phyloP scores from a whole-genome alignment of 495 filamentous ascomycete species.

The Neurospora intermedia region DNA sequence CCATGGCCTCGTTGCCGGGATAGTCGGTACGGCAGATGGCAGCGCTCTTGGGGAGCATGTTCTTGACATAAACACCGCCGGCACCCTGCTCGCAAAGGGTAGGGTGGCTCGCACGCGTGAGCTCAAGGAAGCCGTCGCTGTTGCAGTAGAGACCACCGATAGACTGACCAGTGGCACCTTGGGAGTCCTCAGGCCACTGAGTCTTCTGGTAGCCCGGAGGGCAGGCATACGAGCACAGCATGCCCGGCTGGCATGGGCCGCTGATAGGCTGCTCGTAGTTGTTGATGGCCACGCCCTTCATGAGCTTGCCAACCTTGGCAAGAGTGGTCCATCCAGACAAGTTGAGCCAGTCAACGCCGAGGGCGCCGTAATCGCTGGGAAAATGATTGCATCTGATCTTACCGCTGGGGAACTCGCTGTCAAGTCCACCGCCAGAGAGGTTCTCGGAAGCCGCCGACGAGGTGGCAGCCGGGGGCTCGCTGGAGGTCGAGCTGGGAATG shows the following conservation, averaged over 20 bases:
- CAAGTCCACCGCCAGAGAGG: constrained; percentile 38
- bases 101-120: constrained; percentile 54
- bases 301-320: constrained; percentile 41
- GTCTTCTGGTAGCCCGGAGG: constrained; percentile 84
- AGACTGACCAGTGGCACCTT: constrained; percentile 77
- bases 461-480: constrained; percentile 4
- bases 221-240: constrained; percentile 90
- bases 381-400: constrained; percentile 59
- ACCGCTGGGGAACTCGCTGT: constrained; percentile 67
- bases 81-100: constrained; percentile 69
- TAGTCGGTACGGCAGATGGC: constrained; percentile 94
- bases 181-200: constrained; percentile 68
- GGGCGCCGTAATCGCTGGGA: constrained; percentile 74
- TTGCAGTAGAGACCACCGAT: constrained; percentile 83
- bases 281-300: constrained; percentile 26
- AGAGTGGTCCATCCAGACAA: constrained; percentile 75
- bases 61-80: constrained; percentile 59
- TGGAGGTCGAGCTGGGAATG: constrained; percentile 14
- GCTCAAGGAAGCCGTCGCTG: constrained; percentile 58
- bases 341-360: constrained; percentile 55
- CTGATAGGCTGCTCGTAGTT: constrained; percentile 54
- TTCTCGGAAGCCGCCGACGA: constrained; percentile 10
- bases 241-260: constrained; percentile 49
- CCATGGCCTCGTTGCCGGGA: constrained; percentile 79
- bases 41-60: constrained; percentile 52